Conservation (phyloP, 2,329 filamentous ascomycete genomes). For the Ceratocystis variospora region DNA sequence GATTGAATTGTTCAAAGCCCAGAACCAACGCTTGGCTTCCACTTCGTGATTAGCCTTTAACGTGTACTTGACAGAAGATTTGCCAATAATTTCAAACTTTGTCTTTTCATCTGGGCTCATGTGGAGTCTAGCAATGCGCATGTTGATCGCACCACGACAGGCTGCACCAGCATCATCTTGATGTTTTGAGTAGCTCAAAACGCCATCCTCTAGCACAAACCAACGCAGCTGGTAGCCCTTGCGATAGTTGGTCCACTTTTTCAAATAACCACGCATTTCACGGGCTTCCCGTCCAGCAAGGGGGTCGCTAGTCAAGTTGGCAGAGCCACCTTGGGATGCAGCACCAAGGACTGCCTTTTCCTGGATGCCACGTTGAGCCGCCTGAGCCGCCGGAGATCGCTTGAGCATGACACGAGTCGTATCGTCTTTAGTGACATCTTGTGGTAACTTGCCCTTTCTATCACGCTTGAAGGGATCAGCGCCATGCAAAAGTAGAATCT, state of each 20-base stretch:
- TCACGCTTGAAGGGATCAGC: conserved; percentile 93
- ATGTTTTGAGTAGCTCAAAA: conserved; percentile 97
- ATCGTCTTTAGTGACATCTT: conserved; percentile 94
- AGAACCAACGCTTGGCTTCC: conserved; percentile 97
- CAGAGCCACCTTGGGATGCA: conserved; percentile 40
- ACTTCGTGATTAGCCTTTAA: conserved; percentile 96
- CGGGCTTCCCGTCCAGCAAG: conserved; percentile 71
- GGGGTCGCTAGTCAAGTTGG: conserved; percentile 43
- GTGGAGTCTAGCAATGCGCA: conserved; percentile 85
- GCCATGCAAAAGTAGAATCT: conserved; percentile 80
- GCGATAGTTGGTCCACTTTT: conserved; percentile 99
- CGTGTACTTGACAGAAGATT: conserved; percentile 97
- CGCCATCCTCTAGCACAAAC: conserved; percentile 96
- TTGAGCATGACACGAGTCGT: conserved; percentile 78
- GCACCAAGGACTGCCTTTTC: conserved; percentile 85
- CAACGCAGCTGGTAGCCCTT: conserved; percentile 92
- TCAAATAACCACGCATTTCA: conserved; percentile 97
- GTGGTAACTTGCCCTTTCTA: conserved; percentile 85
- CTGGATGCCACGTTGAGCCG: conserved; percentile 87
- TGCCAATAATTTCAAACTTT: conserved; percentile 93
- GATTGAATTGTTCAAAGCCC: conserved; percentile 96
- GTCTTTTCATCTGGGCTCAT: conserved; percentile 98
- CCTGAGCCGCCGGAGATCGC: conserved; percentile 83
- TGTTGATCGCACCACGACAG: conserved; percentile 95
- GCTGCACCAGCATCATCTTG: conserved; percentile 94